phyloP scores from a whole-genome alignment of 2,329 filamentous ascomycete species.

The Aspergillus jensenii region DNA sequence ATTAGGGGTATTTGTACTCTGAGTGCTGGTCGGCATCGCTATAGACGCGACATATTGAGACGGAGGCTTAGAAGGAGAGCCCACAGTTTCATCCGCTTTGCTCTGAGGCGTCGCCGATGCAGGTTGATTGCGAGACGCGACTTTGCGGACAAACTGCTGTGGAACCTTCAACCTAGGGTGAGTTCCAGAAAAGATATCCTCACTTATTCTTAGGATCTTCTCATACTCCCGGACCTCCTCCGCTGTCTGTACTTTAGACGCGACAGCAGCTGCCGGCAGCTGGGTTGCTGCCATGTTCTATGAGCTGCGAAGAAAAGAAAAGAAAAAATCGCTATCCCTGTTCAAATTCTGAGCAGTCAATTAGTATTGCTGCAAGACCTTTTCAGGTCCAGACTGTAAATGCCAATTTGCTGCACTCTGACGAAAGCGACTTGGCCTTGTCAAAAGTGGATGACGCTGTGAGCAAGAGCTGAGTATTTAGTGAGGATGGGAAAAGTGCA shows the following conservation, averaged over 20 bases:
- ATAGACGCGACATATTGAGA: constrained; percentile 15
- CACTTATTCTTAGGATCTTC: constrained; percentile 76
- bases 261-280: constrained; percentile 30
- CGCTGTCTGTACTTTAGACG: constrained; percentile 38
- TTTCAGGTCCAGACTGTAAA: constrained; percentile 2
- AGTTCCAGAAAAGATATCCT: constrained; percentile 75
- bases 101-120: constrained; percentile 27
- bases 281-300: constrained; percentile 36
- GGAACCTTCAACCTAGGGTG: constrained; percentile 60
- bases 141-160: constrained; percentile 50
- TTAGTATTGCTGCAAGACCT: constrained; percentile 10
- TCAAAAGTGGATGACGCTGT: not conserved
- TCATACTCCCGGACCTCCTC: constrained; percentile 69
- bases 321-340: constrained; percentile 1
- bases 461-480: not conserved
- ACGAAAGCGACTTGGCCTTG: not conserved
- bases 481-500: not conserved
- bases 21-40: constrained; percentile 20
- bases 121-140: constrained; percentile 34
- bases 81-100: constrained; percentile 23
- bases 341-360: not conserved
- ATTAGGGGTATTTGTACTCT: constrained; percentile 20
- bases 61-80: constrained; percentile 18
- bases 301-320: constrained; percentile 8
- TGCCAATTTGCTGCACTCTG: constrained; percentile 7